Conservation (phyloP, 768 basidiomycete species). For the Mycena galericulata region DNA sequence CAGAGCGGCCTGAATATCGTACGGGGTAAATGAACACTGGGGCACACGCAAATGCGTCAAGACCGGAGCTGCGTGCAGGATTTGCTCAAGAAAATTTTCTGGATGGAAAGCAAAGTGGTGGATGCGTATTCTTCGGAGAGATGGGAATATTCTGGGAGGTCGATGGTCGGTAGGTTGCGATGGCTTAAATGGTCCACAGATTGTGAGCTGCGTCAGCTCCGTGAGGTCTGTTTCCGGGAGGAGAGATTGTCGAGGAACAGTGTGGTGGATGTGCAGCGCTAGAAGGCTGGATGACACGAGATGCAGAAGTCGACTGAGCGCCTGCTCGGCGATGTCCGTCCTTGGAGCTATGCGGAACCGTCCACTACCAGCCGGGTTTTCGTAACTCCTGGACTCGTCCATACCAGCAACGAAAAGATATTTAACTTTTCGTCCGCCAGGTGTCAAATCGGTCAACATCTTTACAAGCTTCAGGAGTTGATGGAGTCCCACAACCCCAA, state of each 20-base stretch:
- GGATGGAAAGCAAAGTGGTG: slow-evolving; percentile 6
- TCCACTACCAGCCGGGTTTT: background rate
- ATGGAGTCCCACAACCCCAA: background rate
- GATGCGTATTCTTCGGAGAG: slow-evolving; percentile 19
- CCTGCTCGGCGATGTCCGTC: background rate
- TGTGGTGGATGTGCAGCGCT: slow-evolving; percentile 14
- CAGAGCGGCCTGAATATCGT: slow-evolving; percentile 20
- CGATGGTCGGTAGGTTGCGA: background rate
- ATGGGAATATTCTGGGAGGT: slow-evolving; percentile 3
- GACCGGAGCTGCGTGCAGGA: slow-evolving; percentile 5
- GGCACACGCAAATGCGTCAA: slow-evolving; percentile 19
- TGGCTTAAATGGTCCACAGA: slow-evolving; percentile 12
- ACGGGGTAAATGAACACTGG: slow-evolving; percentile 13
- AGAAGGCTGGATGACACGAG: slow-evolving; percentile 16
- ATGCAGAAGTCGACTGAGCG: slow-evolving; percentile 6
- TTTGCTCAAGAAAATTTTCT: background rate
- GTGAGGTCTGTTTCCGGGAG: slow-evolving; percentile 15
- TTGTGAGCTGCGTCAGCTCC: background rate
- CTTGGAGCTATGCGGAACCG: background rate
- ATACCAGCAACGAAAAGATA: slow-evolving; percentile 11
- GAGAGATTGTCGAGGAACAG: slow-evolving; percentile 4
- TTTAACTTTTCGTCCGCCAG: slow-evolving; percentile 11
- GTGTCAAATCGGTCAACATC: background rate
- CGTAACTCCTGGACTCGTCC: background rate
- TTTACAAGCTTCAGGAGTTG: slow-evolving; percentile 5